These are phyloP conservation scores for Verticillium nonalfalfae DNA, from an alignment of 2,329 filamentous ascomycete genomes.

Conservation along the genomic window DNA sequence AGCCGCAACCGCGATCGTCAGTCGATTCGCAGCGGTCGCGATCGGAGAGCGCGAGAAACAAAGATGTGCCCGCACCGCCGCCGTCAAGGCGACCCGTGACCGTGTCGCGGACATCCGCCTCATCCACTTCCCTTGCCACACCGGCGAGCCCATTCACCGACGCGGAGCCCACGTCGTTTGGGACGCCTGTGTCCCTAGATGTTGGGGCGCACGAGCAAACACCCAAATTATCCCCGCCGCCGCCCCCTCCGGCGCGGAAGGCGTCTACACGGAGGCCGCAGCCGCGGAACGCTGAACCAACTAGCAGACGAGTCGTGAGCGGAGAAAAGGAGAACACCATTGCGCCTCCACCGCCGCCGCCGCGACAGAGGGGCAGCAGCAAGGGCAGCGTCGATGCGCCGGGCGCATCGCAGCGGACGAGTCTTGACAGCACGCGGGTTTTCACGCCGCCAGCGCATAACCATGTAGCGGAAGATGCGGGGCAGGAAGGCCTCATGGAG, in stretches of 20 bases:
- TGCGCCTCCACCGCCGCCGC: constrained; percentile 43
- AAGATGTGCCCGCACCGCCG: constrained; percentile 43
- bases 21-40: constrained; percentile 41
- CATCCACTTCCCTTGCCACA: neutral
- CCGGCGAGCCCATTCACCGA: neutral
- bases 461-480: constrained; percentile 13
- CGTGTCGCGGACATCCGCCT: constrained; percentile 20
- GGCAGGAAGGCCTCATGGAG: constrained; percentile 3
- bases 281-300: constrained; percentile 22
- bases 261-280: constrained; percentile 37
- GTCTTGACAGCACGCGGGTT: constrained; percentile 19
- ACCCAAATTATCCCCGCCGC: constrained; percentile 26
- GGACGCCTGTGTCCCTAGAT: neutral
- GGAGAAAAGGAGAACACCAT: constrained; percentile 9
- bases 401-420: constrained; percentile 18
- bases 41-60: constrained; percentile 36
- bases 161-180: neutral
- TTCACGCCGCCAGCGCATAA: neutral
- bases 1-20: constrained; percentile 39
- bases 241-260: constrained; percentile 38
- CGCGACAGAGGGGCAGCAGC: constrained; percentile 39
- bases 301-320: constrained; percentile 1
- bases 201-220: neutral
- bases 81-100: constrained; percentile 45
- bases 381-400: constrained; percentile 32